Conservation (phyloP, 305 asterid genomes). For the Fraxinus xanthoxyloides region DNA sequence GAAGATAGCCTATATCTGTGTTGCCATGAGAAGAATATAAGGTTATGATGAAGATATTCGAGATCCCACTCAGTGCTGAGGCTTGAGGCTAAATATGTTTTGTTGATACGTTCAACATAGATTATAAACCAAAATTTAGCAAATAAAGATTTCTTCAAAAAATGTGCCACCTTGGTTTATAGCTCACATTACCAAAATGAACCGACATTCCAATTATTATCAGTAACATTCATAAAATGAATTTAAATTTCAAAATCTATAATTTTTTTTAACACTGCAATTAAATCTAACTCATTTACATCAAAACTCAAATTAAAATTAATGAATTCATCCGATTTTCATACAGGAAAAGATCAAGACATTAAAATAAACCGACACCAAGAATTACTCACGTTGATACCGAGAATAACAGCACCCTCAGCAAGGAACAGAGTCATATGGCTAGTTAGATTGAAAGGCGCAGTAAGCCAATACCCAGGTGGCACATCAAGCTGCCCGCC, state of each 20-base stretch:
- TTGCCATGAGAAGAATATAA: neutral
- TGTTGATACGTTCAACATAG: neutral
- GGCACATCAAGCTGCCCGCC: slow-evolving; percentile 67
- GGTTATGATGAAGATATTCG: too few species aligned
- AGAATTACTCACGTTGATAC: slow-evolving; percentile 44
- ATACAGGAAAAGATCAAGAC: slow-evolving; percentile 5
- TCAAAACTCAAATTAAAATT: neutral
- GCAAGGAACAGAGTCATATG: slow-evolving; percentile 60
- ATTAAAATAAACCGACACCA: neutral
- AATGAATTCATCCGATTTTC: neutral
- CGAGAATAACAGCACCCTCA: slow-evolving; percentile 52
- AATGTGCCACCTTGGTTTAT: neutral
- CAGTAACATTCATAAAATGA: neutral
- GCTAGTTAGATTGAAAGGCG: slow-evolving; percentile 60
- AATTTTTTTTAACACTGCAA: too few species aligned
- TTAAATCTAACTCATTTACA: neutral
- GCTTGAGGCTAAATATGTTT: neutral
- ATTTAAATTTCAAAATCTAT: neutral
- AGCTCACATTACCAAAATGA: neutral
- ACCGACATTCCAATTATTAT: neutral
- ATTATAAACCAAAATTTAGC: neutral
- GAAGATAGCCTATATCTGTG: neutral
- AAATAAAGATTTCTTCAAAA: neutral
- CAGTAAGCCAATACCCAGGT: slow-evolving; percentile 57
- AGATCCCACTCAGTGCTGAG: neutral